phyloP scores from a whole-genome alignment of 2,329 filamentous ascomycete genomes.

The Colletotrichum aenigma region DNA sequence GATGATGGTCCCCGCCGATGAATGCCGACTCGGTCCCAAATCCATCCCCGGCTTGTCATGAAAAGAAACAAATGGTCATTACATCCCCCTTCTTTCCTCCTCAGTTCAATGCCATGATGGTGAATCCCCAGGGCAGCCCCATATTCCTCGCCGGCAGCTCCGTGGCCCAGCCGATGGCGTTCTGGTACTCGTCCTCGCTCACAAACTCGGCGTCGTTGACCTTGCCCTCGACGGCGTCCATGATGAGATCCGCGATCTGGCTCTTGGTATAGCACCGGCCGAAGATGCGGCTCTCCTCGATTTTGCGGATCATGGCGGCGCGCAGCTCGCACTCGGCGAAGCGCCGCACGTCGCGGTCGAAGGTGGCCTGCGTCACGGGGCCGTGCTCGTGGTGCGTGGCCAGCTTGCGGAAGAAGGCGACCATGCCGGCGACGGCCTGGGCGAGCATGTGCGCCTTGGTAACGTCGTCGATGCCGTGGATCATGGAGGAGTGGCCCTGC shows the following conservation, averaged over 20 bases:
- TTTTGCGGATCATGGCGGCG: constrained; percentile 28
- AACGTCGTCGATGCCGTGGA: constrained; percentile 32
- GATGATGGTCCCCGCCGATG: not conserved
- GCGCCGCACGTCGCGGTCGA: constrained; percentile 31
- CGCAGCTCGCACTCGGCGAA: constrained; percentile 35
- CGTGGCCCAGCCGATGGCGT: constrained; percentile 29
- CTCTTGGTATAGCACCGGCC: constrained; percentile 34
- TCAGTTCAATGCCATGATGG: constrained; percentile 40
- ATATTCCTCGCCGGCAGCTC: constrained; percentile 37
- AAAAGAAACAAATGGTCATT: not conserved
- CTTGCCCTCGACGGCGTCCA: constrained; percentile 28
- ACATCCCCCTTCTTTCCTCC: not conserved
- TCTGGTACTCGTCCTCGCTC: constrained; percentile 23
- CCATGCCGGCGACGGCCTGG: constrained; percentile 38
- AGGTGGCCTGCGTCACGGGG: constrained; percentile 22
- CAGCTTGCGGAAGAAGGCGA: constrained; percentile 31
- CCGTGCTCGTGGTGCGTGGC: constrained; percentile 4
- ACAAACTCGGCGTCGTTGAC: constrained; percentile 8
- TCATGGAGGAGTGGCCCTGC: constrained; percentile 27
- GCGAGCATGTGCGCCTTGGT: constrained; percentile 36
- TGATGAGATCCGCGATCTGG: constrained; percentile 35
- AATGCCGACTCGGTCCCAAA: not conserved
- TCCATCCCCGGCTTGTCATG: not conserved
- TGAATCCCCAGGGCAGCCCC: constrained; percentile 40
- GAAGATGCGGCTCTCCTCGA: constrained; percentile 34